phyloP scores from a whole-genome alignment of 495 filamentous ascomycete genomes.

The Daldinia caldariorum region DNA sequence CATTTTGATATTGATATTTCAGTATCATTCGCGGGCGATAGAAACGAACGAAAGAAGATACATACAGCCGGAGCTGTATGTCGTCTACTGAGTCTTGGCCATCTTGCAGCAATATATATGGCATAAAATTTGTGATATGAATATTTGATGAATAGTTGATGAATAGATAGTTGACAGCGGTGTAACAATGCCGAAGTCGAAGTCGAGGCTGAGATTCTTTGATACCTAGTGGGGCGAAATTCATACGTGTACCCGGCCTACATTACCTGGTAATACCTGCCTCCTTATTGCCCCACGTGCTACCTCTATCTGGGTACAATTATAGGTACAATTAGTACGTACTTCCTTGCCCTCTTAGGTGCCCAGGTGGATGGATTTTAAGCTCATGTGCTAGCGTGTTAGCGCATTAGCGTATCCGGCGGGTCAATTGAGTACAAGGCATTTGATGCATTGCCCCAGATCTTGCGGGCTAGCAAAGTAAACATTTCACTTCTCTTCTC shows the following conservation, averaged over 20 bases:
- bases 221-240: slow-evolving; percentile 31
- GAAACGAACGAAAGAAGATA: slow-evolving; percentile 44
- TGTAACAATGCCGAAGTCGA: slow-evolving; percentile 25
- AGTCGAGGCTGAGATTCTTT: slow-evolving; percentile 13
- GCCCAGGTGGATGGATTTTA: too few relatives aligned
- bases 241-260: slow-evolving; percentile 26
- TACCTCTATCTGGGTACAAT: slow-evolving; percentile 1
- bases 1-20: slow-evolving; percentile 56
- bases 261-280: too few relatives aligned
- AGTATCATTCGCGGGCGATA: slow-evolving; percentile 29
- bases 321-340: too few relatives aligned
- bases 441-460: slow-evolving; percentile 11
- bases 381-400: slow-evolving; percentile 5
- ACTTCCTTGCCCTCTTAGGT: too few relatives aligned
- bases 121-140: slow-evolving; percentile 19
- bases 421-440: neutral
- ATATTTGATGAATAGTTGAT: neutral
- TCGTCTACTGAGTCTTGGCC: slow-evolving; percentile 46
- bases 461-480: slow-evolving; percentile 23
- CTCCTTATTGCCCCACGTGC: too few relatives aligned
- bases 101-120: slow-evolving; percentile 37
- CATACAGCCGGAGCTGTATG: slow-evolving; percentile 48
- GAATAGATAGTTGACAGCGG: slow-evolving; percentile 14
- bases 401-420: slow-evolving; percentile 8
- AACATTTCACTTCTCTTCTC: slow-evolving; percentile 20